Evolutionary conservation across 2,329 filamentous ascomycete species (phyloP).

Genomic region (Botrytis fabae): DNA sequence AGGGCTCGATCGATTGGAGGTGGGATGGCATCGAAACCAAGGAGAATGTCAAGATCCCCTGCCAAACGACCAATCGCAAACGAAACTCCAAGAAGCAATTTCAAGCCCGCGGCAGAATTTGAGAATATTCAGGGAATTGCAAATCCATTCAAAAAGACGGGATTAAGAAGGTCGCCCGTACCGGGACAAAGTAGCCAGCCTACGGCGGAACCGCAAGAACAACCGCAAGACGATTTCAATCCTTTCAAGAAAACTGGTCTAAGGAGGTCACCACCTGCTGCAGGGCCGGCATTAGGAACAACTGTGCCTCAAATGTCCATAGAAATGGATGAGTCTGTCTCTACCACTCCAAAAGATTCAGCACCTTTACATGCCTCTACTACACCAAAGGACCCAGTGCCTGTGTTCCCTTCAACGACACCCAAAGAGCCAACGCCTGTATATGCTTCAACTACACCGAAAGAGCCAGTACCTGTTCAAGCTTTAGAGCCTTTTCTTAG

Average conservation of each 20-base stretch:
- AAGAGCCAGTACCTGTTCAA: slow-evolving; percentile 25
- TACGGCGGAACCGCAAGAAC: slow-evolving; percentile 10
- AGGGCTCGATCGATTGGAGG: slow-evolving; percentile 29
- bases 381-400: slow-evolving; percentile 26
- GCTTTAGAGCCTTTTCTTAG: slow-evolving; percentile 15
- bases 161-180: slow-evolving; percentile 34
- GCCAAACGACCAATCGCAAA: slow-evolving; percentile 25
- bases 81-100: slow-evolving; percentile 23
- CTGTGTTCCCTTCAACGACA: slow-evolving; percentile 16
- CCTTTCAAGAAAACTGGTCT: slow-evolving; percentile 27
- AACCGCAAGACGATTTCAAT: slow-evolving; percentile 23
- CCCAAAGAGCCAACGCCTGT: slow-evolving; percentile 9
- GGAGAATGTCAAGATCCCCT: slow-evolving; percentile 37
- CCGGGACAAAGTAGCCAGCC: slow-evolving; percentile 20
- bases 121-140: slow-evolving; percentile 23
- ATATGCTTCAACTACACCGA: slow-evolving; percentile 25
- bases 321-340: slow-evolving; percentile 4
- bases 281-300: slow-evolving; percentile 4
- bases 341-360: slow-evolving; percentile 27
- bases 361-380: slow-evolving; percentile 19
- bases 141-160: slow-evolving; percentile 38
- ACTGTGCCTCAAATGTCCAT: neutral
- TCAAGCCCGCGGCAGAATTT: slow-evolving; percentile 18
- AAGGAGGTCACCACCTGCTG: slow-evolving; percentile 27
- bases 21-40: slow-evolving; percentile 35